phyloP scores from a whole-genome alignment of 2,329 filamentous ascomycete species.

The Orbilia javanica region DNA sequence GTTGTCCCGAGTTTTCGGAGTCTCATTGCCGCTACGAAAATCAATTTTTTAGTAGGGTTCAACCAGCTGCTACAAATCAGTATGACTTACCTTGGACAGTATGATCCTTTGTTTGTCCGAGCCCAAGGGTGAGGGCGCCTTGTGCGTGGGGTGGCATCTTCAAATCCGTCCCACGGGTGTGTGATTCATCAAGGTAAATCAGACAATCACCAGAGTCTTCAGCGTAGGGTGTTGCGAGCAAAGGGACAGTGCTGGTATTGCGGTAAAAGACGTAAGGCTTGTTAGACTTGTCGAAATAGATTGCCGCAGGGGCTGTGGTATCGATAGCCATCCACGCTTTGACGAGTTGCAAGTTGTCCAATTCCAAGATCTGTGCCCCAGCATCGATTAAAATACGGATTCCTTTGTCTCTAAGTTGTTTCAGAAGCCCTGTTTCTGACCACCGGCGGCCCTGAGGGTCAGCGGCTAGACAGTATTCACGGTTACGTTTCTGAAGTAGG shows the following conservation, averaged over 20 bases:
- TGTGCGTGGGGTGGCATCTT: slow-evolving; percentile 72
- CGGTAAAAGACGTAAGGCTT: slow-evolving; percentile 67
- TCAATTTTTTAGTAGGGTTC: neutral
- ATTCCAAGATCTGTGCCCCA: slow-evolving; percentile 75
- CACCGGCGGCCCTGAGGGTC: slow-evolving; percentile 64
- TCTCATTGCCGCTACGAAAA: slow-evolving; percentile 68
- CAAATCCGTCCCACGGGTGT: slow-evolving; percentile 78
- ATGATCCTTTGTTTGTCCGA: slow-evolving; percentile 75
- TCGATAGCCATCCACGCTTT: slow-evolving; percentile 70
- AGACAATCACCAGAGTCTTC: slow-evolving; percentile 72
- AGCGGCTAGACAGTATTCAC: slow-evolving; percentile 66
- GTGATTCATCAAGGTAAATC: slow-evolving; percentile 77
- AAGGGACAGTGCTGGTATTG: slow-evolving; percentile 65
- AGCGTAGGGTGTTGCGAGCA: slow-evolving; percentile 71
- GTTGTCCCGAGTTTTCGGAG: slow-evolving; percentile 77
- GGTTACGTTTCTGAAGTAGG: slow-evolving; percentile 70
- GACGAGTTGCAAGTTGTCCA: slow-evolving; percentile 70
- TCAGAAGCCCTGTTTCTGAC: slow-evolving; percentile 68
- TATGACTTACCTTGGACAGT: slow-evolving; percentile 73
- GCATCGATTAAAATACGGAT: slow-evolving; percentile 75
- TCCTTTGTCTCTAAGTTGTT: slow-evolving; percentile 63
- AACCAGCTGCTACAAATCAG: too few relatives aligned
- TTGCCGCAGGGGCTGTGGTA: slow-evolving; percentile 67
- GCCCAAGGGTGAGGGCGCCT: slow-evolving; percentile 77
- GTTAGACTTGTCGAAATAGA: slow-evolving; percentile 70